Conservation (phyloP, 164 flowering plant species). For the Aristolochia californica region DNA sequence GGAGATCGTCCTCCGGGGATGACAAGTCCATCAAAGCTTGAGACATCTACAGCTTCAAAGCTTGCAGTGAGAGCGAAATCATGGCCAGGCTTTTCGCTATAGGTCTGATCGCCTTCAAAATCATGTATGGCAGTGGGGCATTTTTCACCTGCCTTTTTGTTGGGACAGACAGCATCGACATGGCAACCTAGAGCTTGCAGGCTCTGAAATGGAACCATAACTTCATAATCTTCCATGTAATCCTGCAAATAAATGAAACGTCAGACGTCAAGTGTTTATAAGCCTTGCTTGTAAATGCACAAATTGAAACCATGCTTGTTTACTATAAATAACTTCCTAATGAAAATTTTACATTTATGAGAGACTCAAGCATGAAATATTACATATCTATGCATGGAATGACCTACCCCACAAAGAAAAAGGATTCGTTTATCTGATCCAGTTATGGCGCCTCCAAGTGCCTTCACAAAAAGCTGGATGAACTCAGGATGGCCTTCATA, state of each 20-base stretch:
- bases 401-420: conserved; percentile 92
- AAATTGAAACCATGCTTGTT: too few relatives aligned
- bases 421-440: conserved; percentile 60
- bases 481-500: conserved; percentile 78
- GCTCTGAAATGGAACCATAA: conserved; percentile 86
- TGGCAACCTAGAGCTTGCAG: conserved; percentile 87
- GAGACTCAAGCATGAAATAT: too few relatives aligned
- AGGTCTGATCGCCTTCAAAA: conserved; percentile 98
- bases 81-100: conserved; percentile 94
- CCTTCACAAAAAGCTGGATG: conserved; percentile 61
- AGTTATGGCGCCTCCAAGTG: conserved; percentile 66
- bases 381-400: too few relatives aligned
- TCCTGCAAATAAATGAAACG: conserved; percentile 37
- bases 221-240: conserved; percentile 97
- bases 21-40: conserved; percentile 85
- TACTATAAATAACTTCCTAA: not conserved
- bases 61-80: conserved; percentile 54
- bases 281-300: too few relatives aligned
- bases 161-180: conserved; percentile 88
- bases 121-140: conserved; percentile 95
- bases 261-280: not conserved
- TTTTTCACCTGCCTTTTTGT: conserved; percentile 64
- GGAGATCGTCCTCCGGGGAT: conserved; percentile 99
- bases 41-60: conserved; percentile 44
- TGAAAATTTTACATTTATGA: too few relatives aligned